Percentiles rank a stretch among this genome's conserved stretches.
These are phyloP conservation scores for Dactylellina cionopaga DNA, from an alignment of 2,329 filamentous ascomycete genomes.

Conservation along the genomic window DNA sequence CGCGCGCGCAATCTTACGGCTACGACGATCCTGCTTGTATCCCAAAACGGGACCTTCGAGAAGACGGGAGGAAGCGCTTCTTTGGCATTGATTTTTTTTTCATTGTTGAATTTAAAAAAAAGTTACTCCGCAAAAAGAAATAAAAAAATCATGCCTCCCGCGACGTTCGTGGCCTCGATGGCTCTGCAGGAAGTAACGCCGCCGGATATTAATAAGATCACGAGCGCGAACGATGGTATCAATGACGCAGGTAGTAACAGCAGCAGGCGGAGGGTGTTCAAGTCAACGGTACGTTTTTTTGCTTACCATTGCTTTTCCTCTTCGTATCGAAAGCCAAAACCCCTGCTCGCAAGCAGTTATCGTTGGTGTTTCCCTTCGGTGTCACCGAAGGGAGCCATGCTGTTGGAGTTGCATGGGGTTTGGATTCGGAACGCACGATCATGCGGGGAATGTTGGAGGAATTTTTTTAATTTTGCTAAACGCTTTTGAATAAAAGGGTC, in stretches of 20 bases:
- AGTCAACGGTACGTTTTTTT: conserved; percentile 42
- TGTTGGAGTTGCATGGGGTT: conserved; percentile 23
- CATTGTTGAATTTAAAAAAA: no score
- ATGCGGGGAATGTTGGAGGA: conserved; percentile 10
- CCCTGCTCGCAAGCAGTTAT: conserved; percentile 33
- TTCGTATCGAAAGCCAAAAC: conserved; percentile 22
- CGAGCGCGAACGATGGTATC: conserved; percentile 10
- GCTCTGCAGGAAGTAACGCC: conserved; percentile 50
- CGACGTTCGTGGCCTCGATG: conserved; percentile 48
- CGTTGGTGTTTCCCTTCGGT: conserved; percentile 51
- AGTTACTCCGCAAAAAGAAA: background rate
- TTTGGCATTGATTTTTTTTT: no score
- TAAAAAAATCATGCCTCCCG: conserved; percentile 36
- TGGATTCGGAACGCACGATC: background rate
- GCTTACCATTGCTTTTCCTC: conserved; percentile 6
- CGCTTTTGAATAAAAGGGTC: conserved; percentile 15
- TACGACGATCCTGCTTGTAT: conserved; percentile 4
- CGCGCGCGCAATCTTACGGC: conserved; percentile 17
- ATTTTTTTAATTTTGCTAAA: background rate
- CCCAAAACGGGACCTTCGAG: conserved; percentile 13
- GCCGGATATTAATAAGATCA: conserved; percentile 22
- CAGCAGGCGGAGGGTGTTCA: conserved; percentile 40
- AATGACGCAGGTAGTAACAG: conserved; percentile 37
- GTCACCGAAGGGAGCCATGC: conserved; percentile 40
- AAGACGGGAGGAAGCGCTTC: no score